Evolutionary conservation across 139 green algal genomes (phyloP), one percentile per base, ranked within the genome.

Genomic region (Chlamydomonas schloesseri): DNA sequence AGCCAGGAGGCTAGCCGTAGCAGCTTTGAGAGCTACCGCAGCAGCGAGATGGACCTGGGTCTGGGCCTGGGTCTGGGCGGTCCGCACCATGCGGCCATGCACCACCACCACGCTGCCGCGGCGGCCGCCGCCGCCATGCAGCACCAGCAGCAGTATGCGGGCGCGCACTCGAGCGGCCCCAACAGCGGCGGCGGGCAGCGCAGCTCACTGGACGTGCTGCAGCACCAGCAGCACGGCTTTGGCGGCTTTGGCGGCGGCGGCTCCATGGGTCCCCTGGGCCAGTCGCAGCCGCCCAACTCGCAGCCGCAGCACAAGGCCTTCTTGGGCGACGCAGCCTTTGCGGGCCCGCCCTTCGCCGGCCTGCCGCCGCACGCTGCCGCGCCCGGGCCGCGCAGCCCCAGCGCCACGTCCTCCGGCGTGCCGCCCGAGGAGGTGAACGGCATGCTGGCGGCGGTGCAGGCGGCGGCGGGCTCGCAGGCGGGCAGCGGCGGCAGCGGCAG

Each of bases 1-100:
- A 80, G 69, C 81, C 81, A 87, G 50, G 69, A 87, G 81, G 69
- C 50, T 1, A 72, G 53, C 69, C 68, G 81, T 53, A 87, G 69
- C 53, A 78, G 65, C 36, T 87, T 87, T 62, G 81, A 87, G 69
- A 87, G 81, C 81, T 87, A 87, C 70, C 69, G 69, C 50, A 80
- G 69, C 81, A 80, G 69, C 29, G 81, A 87, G 17, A 2, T 71
- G 26, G 81, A 79, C 47, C 28, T 87, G 34, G 36, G 69, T 11
- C 31, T 86, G 36, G 37, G 36, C 5, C 33, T 76, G 65, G 65
- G 42, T 11, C 36, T 24, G 31, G n/a, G 31, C n/a, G n/a, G 31
- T 5, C 6, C 42, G 42, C 42, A 50, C 15, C 67, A 67, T 23
- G 15, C 23, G 18, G 20, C 2, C 3, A 31, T 31, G 60, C 60